Percentiles rank a stretch among this genome's conserved stretches.
phyloP scores from a whole-genome alignment of 371 early-diverging fungal species.

The Mucor plumbeus region DNA sequence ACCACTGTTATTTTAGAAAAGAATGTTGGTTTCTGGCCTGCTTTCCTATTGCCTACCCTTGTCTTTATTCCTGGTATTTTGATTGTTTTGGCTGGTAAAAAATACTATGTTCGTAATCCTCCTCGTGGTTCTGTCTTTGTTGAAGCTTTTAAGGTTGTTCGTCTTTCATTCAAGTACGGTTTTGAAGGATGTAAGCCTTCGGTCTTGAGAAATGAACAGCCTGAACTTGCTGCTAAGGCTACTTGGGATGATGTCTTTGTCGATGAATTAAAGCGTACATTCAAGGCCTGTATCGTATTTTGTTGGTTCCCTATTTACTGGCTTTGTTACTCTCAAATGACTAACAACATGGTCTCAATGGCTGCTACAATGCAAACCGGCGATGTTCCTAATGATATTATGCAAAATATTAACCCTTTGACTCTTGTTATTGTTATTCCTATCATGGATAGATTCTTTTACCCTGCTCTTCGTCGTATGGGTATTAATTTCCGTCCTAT shows the following conservation, averaged over 20 bases:
- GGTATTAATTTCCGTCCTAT: slow-evolving; percentile 74
- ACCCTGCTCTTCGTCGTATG: slow-evolving; percentile 72
- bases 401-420: slow-evolving; percentile 70
- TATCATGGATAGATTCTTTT: slow-evolving; percentile 70
- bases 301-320: slow-evolving; percentile 80
- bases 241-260: slow-evolving; percentile 79
- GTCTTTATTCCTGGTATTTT: slow-evolving; percentile 71
- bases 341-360: slow-evolving; percentile 76
- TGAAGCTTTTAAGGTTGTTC: slow-evolving; percentile 42
- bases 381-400: slow-evolving; percentile 66
- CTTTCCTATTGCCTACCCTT: slow-evolving; percentile 71
- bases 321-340: slow-evolving; percentile 80
- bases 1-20: slow-evolving; percentile 61
- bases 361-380: slow-evolving; percentile 74
- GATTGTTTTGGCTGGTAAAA: slow-evolving; percentile 65
- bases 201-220: slow-evolving; percentile 29
- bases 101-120: slow-evolving; percentile 61
- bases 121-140: slow-evolving; percentile 67
- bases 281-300: slow-evolving; percentile 76
- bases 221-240: slow-evolving; percentile 37
- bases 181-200: slow-evolving; percentile 51
- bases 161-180: slow-evolving; percentile 41
- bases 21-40: slow-evolving; percentile 67
- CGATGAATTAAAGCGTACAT: slow-evolving; percentile 66
- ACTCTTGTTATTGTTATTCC: slow-evolving; percentile 74